Evolutionary conservation across 2,329 filamentous ascomycete genomes (phyloP), one percentile per base, ranked within the genome.

Genomic region (Botrytis paeoniae): DNA sequence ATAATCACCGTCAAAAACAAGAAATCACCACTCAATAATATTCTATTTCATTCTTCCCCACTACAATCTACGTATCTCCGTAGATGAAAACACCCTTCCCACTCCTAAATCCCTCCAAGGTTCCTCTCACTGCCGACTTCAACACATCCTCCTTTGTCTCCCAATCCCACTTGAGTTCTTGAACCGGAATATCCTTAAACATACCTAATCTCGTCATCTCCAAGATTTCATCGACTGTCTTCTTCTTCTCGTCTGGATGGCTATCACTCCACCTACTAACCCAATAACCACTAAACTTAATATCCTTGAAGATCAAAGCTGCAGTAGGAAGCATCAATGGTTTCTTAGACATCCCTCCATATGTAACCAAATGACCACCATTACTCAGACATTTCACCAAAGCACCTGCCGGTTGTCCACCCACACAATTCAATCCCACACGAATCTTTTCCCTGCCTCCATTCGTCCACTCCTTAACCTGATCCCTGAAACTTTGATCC

Each of bases 61-160:
- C 2, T 45, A 65, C 12, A 51, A 72, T 74, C 65, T 76, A 85
- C 51, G 83, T 85, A 74, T 86, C 85, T 37, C 87, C 87, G 82
- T 96, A 98, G 8, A 95, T 88, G 81, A 98, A 96, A 4, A 99
- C 88, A 0, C 94, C 92, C 85, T 99, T 99, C 18, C 95, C 95
- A 76, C 89, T 88, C 79, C 94, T 89, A 81, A 93, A 98, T 0
- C 95, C 96, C 72, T 91, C 87, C 62, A 98, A 84, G 1, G 95
- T 96, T 16, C 92, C 92, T 81, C 95, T 92, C 3, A 97, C 93
- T 7, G 93, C 93, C 59, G 89, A 86, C 73, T 88, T 88, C 72
- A 99, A 83, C 69, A 86, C 85, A 9, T 89, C 85, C 73, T 91
- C 89, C 78, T 92, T 89, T 0, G 94, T 97, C 32, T 93, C 90